Evolutionary conservation across 352 stramenopile genomes (phyloP), one percentile per base, ranked within the genome.

Genomic region (Plasmopara halstedii): DNA sequence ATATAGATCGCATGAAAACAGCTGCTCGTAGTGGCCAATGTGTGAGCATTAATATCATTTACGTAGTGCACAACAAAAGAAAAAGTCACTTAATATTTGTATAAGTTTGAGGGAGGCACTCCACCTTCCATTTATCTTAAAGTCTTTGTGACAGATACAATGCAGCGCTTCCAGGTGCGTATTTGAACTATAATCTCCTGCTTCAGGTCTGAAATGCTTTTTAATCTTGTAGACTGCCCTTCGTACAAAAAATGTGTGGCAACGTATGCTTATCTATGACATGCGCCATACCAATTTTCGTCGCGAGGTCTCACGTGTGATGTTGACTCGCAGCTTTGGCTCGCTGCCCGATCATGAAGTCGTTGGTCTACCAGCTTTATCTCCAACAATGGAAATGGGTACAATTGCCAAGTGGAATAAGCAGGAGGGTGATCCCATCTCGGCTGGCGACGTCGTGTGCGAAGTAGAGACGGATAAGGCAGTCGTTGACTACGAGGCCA

Each of bases 391-490:
- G 96, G 83, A 96, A 65, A 72, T 79, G 6, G 96, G 96, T 33
- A 96, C 77, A 23, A 96, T 99, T 53, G 83, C 92, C 33, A 85
- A 92, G 67, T 98, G 95, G 94, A 91, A 94, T 59, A 88, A 87
- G 59, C 58, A 73, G 53, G 87, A 96, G 55, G 95, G 94, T 33
- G 84, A 97, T n/a, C 58, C 62, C 15, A 95, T 98, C 59, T 64
- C 58, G 18, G 85, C 94, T 1, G 94, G 95, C 7, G 89, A 97
- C 58, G 77, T 97, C 29, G 73, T 98, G 31, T 96, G 86, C 56
- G 77, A 97, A 46, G 87, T 99, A 46, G 95, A 99, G 73, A 99
- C 96, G 9, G 96, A 99, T 73, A 98, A 99, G 73, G 95, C 96
- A 15, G 95, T 95, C 19, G 95, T 99, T 39, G 95, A 98, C 68